Conservation (phyloP, 306 rosid genomes). For the Quercus wislizeni region DNA sequence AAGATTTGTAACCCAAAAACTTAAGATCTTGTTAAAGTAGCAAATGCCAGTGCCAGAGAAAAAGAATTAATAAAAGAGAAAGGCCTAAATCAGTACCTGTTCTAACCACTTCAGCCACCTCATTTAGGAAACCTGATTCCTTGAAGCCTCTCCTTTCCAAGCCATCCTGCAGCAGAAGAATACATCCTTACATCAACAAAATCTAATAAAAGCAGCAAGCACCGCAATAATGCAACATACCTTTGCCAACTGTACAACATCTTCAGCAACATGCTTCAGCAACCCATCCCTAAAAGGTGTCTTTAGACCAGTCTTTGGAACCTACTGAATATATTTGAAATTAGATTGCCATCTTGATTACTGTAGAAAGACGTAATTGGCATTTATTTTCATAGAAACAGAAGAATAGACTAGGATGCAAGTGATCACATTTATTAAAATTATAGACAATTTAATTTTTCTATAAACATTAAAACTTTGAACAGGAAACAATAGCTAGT, state of each 20-base stretch:
- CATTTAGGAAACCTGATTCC: conserved; percentile 91
- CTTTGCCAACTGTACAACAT: conserved; percentile 78
- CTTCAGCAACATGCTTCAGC: conserved; percentile 90
- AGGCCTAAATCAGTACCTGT: conserved; percentile 51
- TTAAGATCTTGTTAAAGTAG: neutral
- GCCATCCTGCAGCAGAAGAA: conserved; percentile 63
- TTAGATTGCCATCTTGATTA: conserved; percentile 23
- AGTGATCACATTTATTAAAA: neutral
- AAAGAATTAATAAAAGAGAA: neutral
- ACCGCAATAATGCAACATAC: conserved; percentile 32
- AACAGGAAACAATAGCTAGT: neutral
- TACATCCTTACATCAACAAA: conserved; percentile 16
- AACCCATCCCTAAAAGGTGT: conserved; percentile 93
- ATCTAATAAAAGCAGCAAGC: conserved; percentile 11
- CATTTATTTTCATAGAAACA: neutral
- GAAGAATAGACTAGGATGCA: neutral
- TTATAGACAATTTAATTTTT: neutral
- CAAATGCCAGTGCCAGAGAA: neutral
- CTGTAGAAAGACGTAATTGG: neutral
- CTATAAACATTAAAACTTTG: neutral
- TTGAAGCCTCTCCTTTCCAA: conserved; percentile 93
- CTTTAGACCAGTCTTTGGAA: conserved; percentile 71
- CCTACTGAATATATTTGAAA: conserved; percentile 42
- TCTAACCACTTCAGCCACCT: conserved; percentile 82
- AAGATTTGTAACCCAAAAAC: neutral